A percentile compares a stretch with the other conserved stretches of the same genome.
Evolutionary conservation across 495 filamentous ascomycete genomes (phyloP).

Genomic region (Saxispiralis lemnorum): DNA sequence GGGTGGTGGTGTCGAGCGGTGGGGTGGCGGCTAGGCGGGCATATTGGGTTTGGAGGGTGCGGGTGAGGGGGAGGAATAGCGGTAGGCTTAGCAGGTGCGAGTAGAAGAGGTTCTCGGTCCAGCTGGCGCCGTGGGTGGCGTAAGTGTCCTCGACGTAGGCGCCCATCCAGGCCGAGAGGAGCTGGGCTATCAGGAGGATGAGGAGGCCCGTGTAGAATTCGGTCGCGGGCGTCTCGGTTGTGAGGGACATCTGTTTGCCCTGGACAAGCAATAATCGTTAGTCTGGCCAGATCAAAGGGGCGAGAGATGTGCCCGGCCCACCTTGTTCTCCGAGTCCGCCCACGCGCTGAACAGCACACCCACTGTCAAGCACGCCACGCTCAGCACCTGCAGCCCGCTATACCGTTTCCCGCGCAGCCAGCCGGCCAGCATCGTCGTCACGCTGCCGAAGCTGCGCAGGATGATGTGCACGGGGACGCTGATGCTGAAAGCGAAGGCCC

Average conservation of each 20-base stretch:
- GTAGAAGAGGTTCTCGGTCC: constrained; percentile 95
- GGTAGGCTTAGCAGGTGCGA: constrained; percentile 65
- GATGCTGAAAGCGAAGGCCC: constrained; percentile 91
- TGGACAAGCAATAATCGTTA: constrained; percentile 2
- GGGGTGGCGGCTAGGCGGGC: constrained; percentile 30
- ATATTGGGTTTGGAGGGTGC: constrained; percentile 34
- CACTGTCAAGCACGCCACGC: constrained; percentile 64
- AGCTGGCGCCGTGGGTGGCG: constrained; percentile 65
- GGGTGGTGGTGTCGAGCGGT: constrained; percentile 16
- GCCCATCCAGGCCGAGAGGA: constrained; percentile 84
- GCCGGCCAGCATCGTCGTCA: constrained; percentile 79
- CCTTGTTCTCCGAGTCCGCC: constrained; percentile 73
- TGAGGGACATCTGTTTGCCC: constrained; percentile 22
- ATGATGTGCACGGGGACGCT: constrained; percentile 96
- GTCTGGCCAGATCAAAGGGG: not conserved
- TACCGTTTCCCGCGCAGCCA: constrained; percentile 73
- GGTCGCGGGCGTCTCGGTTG: constrained; percentile 14
- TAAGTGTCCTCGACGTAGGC: constrained; percentile 87
- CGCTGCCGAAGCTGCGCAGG: constrained; percentile 80
- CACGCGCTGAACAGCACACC: constrained; percentile 75
- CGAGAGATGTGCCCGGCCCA: constrained; percentile 17
- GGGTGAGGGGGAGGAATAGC: constrained; percentile 34
- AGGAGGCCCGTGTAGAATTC: constrained; percentile 58
- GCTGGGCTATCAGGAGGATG: constrained; percentile 74
- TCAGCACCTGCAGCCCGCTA: constrained; percentile 55